Conservation (phyloP, 148 eudicot species). For the Rhododendron williamsianum region DNA sequence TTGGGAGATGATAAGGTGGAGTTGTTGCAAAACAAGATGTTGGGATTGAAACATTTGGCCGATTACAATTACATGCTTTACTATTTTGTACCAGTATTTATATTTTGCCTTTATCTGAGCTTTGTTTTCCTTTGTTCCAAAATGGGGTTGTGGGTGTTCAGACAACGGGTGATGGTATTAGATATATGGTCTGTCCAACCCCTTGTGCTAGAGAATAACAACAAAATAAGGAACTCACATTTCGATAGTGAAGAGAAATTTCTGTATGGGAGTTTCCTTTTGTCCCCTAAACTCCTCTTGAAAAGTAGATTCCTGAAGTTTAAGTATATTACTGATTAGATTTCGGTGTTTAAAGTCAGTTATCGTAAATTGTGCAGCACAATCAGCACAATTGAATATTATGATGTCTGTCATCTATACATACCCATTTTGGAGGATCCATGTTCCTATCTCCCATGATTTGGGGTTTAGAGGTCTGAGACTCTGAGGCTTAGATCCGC, state of each 20-base stretch:
- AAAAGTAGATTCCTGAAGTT: neutral
- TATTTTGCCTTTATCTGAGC: neutral
- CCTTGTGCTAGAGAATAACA: neutral
- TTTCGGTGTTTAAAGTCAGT: neutral
- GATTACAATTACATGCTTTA: neutral
- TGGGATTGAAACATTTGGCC: neutral
- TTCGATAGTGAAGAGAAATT: neutral
- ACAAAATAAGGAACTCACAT: neutral
- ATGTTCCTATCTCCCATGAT: neutral
- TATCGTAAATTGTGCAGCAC: neutral
- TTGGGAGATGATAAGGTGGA: conserved; percentile 2
- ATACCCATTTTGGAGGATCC: neutral
- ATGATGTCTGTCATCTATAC: neutral
- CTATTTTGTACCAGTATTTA: neutral
- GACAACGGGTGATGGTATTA: neutral
- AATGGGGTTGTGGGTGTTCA: neutral
- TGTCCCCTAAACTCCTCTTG: neutral
- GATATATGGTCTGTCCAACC: neutral
- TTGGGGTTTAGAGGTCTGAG: neutral
- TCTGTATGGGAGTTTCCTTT: neutral
- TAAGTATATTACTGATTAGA: neutral
- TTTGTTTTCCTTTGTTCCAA: neutral
- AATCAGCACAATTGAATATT: neutral
- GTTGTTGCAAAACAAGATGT: neutral
- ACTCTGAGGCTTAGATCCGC: too few species aligned